These are phyloP conservation scores for Hypoxylon sp. DNA, from an alignment of 2,329 filamentous ascomycete species.

Conservation along the genomic window DNA sequence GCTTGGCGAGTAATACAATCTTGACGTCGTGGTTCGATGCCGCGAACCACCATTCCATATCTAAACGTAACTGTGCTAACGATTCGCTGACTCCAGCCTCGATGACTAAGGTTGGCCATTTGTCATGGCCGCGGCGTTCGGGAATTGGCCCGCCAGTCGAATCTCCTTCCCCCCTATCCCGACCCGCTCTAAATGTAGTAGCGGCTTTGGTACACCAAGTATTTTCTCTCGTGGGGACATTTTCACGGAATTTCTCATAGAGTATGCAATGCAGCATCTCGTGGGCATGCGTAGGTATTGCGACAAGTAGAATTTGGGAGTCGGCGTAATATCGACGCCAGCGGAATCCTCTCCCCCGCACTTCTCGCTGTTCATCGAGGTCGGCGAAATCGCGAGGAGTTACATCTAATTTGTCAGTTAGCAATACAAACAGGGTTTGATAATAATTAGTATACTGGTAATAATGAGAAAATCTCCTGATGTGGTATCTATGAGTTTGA, in stretches of 20 bases:
- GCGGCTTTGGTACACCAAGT: slow-evolving; percentile 6
- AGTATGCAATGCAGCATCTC: slow-evolving; percentile 13
- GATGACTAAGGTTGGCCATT: slow-evolving; percentile 16
- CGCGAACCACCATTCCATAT: slow-evolving; percentile 12
- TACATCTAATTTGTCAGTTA: slow-evolving; percentile 7
- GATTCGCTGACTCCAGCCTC: slow-evolving; percentile 3
- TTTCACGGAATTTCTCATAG: slow-evolving; percentile 7
- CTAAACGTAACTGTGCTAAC: background rate
- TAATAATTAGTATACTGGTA: slow-evolving; percentile 10
- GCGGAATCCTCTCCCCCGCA: slow-evolving; percentile 4
- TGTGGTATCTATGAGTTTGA: slow-evolving; percentile 6
- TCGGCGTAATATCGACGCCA: slow-evolving; percentile 14
- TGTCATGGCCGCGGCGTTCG: background rate
- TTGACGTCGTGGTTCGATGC: slow-evolving; percentile 10
- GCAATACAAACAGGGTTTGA: background rate
- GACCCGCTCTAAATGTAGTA: slow-evolving; percentile 13
- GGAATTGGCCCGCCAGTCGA: slow-evolving; percentile 15
- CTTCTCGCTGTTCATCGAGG: slow-evolving; percentile 11
- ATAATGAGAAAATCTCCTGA: slow-evolving; percentile 14
- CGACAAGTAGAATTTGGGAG: slow-evolving; percentile 4
- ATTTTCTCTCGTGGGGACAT: background rate
- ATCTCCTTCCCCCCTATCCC: slow-evolving; percentile 9
- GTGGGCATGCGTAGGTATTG: slow-evolving; percentile 11
- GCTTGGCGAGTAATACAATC: slow-evolving; percentile 8
- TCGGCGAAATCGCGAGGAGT: slow-evolving; percentile 13